Evolutionary conservation across 495 filamentous ascomycete genomes (phyloP).

Genomic region (Penicillium samsonianum): DNA sequence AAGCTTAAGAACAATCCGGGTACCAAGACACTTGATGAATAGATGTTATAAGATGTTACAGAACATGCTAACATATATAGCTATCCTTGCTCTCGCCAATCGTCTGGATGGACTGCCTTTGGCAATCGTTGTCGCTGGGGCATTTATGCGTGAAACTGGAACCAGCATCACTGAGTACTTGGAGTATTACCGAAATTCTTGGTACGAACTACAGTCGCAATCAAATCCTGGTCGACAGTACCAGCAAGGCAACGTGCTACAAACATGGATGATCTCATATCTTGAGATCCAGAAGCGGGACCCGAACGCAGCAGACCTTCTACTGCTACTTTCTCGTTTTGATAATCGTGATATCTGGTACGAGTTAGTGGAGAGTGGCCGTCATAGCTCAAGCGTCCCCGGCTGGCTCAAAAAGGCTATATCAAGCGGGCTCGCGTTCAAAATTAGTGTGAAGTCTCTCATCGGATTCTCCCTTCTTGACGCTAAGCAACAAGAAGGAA

Average conservation of each 20-base stretch:
- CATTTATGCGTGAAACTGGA: slow-evolving; percentile 42
- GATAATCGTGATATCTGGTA: slow-evolving; percentile 56
- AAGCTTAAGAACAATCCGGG: slow-evolving; percentile 18
- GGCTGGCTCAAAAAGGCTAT: slow-evolving; percentile 32
- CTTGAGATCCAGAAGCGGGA: slow-evolving; percentile 38
- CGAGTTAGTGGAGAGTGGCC: slow-evolving; percentile 35
- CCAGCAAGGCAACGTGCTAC: slow-evolving; percentile 40
- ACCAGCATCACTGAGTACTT: slow-evolving; percentile 39
- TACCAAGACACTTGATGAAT: background rate
- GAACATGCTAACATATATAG: slow-evolving; percentile 25
- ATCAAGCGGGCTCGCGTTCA: slow-evolving; percentile 33
- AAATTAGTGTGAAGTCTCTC: slow-evolving; percentile 28
- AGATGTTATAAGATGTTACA: slow-evolving; percentile 9
- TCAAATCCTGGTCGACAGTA: slow-evolving; percentile 33
- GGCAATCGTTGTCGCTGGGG: slow-evolving; percentile 44
- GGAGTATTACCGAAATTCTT: slow-evolving; percentile 41
- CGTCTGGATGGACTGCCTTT: slow-evolving; percentile 45
- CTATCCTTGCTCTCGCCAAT: slow-evolving; percentile 22
- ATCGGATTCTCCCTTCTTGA: slow-evolving; percentile 36
- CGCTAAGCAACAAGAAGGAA: slow-evolving; percentile 27
- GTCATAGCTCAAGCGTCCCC: slow-evolving; percentile 18
- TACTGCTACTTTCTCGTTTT: slow-evolving; percentile 48
- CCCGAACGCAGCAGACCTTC: slow-evolving; percentile 36
- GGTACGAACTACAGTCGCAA: slow-evolving; percentile 37
- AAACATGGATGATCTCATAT: slow-evolving; percentile 51